A percentile compares a stretch with the other conserved stretches of the same genome.
phyloP scores from a whole-genome alignment of 805 yeast genomes.

The Starmera amethionina region DNA sequence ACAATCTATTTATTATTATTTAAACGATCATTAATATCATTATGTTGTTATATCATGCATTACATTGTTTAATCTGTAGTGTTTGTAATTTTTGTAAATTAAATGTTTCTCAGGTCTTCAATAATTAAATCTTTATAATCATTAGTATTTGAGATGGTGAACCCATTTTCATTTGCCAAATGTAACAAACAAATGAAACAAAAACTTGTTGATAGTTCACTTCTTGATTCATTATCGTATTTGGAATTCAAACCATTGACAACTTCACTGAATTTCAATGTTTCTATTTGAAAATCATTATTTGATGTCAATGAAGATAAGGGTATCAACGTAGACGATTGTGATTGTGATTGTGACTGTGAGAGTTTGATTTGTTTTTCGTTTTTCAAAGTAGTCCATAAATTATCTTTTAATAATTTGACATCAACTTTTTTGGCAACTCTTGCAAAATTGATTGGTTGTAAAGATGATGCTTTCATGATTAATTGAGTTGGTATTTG shows the following conservation, averaged over 20 bases:
- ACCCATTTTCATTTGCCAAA: constrained; percentile 78
- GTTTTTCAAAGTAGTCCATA: constrained; percentile 52
- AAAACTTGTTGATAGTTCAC: constrained; percentile 75
- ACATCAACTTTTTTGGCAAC: constrained; percentile 77
- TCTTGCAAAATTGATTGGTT: constrained; percentile 50
- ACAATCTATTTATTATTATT: not conserved
- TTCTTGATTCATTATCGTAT: constrained; percentile 47
- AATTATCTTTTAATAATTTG: constrained; percentile 58
- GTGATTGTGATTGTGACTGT: not conserved
- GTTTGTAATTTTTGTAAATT: not conserved
- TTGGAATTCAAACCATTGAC: constrained; percentile 37
- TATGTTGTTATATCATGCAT: no score
- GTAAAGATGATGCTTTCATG: constrained; percentile 13
- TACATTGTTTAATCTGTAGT: no score
- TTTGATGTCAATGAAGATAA: not conserved
- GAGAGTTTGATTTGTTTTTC: constrained; percentile 3
- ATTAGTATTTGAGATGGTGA: constrained; percentile 38
- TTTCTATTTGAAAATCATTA: not conserved
- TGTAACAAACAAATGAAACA: constrained; percentile 78
- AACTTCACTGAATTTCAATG: constrained; percentile 31
- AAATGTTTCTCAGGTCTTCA: not conserved
- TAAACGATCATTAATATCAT: no score
- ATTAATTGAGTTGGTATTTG: constrained; percentile 13
- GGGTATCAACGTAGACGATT: not conserved
- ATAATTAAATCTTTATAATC: constrained; percentile 1